Evolutionary conservation across 2,329 filamentous ascomycete species (phyloP).

Genomic region (Penicillium sp.): DNA sequence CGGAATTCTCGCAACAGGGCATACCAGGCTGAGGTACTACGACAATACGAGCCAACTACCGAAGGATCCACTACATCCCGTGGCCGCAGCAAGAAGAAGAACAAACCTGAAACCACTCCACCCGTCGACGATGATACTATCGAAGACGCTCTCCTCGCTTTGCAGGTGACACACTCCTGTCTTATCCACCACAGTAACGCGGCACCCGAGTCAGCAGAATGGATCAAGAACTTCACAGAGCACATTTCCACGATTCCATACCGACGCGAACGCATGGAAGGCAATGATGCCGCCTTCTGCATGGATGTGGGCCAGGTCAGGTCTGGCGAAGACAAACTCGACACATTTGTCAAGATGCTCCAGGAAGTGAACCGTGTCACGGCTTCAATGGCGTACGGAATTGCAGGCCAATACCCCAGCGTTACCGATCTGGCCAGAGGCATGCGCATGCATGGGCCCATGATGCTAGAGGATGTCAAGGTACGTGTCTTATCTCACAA

Average conservation of each 20-base stretch:
- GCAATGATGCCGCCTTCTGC: slow-evolving; percentile 59
- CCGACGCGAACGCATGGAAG: slow-evolving; percentile 47
- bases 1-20: slow-evolving; percentile 62
- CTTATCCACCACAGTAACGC: slow-evolving; percentile 65
- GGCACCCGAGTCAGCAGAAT: slow-evolving; percentile 62
- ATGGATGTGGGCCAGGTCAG: slow-evolving; percentile 75
- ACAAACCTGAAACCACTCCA: slow-evolving; percentile 42
- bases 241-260: slow-evolving; percentile 75
- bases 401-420: slow-evolving; percentile 57
- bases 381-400: slow-evolving; percentile 65
- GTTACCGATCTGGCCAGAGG: slow-evolving; percentile 57
- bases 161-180: slow-evolving; percentile 64
- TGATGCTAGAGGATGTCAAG: slow-evolving; percentile 58
- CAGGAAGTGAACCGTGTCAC: slow-evolving; percentile 71
- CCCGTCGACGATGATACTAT: slow-evolving; percentile 64
- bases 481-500: slow-evolving; percentile 21
- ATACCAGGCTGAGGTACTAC: slow-evolving; percentile 62
- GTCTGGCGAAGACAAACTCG: slow-evolving; percentile 59
- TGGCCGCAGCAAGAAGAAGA: slow-evolving; percentile 29
- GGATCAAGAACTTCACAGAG: slow-evolving; percentile 70
- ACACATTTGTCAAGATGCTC: slow-evolving; percentile 71
- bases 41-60: slow-evolving; percentile 36
- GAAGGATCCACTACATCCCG: slow-evolving; percentile 17
- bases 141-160: slow-evolving; percentile 64
- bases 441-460: slow-evolving; percentile 56